Conservation (phyloP, 1,284 basidiomycete species). For the Bjerkandera adusta region DNA sequence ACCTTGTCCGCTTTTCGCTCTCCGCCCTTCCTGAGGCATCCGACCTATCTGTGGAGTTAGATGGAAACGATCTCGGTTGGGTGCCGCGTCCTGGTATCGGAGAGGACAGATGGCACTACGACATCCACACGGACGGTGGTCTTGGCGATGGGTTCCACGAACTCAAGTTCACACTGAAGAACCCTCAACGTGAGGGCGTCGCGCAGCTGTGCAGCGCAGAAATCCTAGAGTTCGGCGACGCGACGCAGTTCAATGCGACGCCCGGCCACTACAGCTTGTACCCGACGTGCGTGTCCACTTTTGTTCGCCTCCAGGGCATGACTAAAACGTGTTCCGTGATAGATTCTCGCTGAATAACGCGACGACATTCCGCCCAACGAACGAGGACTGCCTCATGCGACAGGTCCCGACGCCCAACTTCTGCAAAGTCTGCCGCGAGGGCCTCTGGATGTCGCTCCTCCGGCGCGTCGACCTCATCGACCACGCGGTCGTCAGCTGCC, state of each 20-base stretch:
- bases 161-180: conserved; percentile 56
- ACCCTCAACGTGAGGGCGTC: conserved; percentile 46
- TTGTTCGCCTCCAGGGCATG: background rate
- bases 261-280: conserved; percentile 69
- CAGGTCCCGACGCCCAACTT: conserved; percentile 68
- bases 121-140: conserved; percentile 41
- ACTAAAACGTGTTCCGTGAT: too few relatives aligned
- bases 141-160: conserved; percentile 51
- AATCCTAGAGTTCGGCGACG: conserved; percentile 72
- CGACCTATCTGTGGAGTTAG: conserved; percentile 61
- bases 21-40: conserved; percentile 63
- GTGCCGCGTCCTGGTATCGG: conserved; percentile 52
- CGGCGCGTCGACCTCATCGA: conserved; percentile 62
- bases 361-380: conserved; percentile 74
- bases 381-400: conserved; percentile 85
- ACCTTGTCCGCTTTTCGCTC: conserved; percentile 72
- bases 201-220: conserved; percentile 79
- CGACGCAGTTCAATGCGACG: conserved; percentile 56
- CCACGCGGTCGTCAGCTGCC: conserved; percentile 37
- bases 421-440: conserved; percentile 75
- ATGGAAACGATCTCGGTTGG: conserved; percentile 62
- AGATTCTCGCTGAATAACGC: conserved; percentile 60
- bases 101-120: conserved; percentile 73
- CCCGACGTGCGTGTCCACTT: conserved; percentile 54
- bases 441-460: conserved; percentile 67